Evolutionary conservation across 371 early-diverging fungal species (phyloP).

Genomic region (Zychaea mexicana): DNA sequence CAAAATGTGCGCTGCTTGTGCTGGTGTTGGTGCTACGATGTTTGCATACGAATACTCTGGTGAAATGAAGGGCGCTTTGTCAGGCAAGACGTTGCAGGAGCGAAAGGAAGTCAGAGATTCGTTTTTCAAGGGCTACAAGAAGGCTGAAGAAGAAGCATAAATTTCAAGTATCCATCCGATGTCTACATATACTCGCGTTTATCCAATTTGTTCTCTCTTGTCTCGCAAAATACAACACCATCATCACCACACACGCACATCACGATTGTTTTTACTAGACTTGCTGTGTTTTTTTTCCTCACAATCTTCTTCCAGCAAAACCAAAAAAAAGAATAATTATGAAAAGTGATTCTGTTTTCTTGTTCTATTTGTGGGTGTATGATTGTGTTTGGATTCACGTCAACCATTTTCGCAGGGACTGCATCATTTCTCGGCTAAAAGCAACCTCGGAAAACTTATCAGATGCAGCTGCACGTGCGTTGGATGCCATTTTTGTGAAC

Average conservation of each 20-base stretch:
- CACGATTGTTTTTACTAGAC: too few relatives aligned
- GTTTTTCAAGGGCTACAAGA: constrained; percentile 45
- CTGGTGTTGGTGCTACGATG: constrained; percentile 73
- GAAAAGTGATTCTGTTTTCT: neutral
- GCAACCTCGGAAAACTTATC: constrained; percentile 74
- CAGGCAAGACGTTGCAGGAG: constrained; percentile 51
- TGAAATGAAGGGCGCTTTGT: constrained; percentile 58
- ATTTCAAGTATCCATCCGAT: too few relatives aligned
- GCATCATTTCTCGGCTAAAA: constrained; percentile 52
- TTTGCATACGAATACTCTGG: constrained; percentile 73
- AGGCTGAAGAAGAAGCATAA: constrained; percentile 27
- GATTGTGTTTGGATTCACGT: too few relatives aligned
- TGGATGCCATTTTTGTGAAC: constrained; percentile 51
- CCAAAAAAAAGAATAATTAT: too few relatives aligned
- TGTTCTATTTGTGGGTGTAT: too few relatives aligned
- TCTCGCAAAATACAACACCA: neutral
- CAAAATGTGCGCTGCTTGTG: constrained; percentile 60
- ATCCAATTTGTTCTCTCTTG: too few relatives aligned
- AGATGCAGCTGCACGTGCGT: constrained; percentile 65
- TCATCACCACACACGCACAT: too few relatives aligned
- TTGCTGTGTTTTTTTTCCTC: neutral
- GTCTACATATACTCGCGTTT: too few relatives aligned
- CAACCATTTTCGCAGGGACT: constrained; percentile 39
- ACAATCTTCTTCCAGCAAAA: too few relatives aligned
- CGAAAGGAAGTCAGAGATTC: constrained; percentile 53